Percentiles rank a stretch among this genome's conserved stretches.
Conservation (phyloP, 495 filamentous ascomycete genomes). For the Polyplosphaeria fusca region DNA sequence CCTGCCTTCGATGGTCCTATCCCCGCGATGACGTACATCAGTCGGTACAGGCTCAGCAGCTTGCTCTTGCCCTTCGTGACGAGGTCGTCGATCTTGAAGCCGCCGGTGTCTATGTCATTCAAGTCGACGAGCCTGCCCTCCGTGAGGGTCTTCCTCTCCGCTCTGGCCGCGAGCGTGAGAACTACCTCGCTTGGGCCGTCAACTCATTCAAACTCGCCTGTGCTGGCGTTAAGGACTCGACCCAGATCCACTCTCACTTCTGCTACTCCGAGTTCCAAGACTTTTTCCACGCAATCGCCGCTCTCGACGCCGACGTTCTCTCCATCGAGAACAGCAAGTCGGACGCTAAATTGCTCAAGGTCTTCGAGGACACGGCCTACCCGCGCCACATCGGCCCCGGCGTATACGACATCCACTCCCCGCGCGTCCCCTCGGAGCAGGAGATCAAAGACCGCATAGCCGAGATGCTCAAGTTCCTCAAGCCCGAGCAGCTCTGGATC, state of each 20-base stretch:
- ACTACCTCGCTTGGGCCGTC: slow-evolving; percentile 95
- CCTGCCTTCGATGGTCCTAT: slow-evolving; percentile 98
- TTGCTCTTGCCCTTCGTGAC: slow-evolving; percentile 95
- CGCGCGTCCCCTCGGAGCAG: slow-evolving; percentile 87
- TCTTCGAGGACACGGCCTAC: slow-evolving; percentile 96
- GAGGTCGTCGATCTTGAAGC: slow-evolving; percentile 97
- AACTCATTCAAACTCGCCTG: slow-evolving; percentile 93
- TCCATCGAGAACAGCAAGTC: slow-evolving; percentile 99
- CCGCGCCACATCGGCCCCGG: slow-evolving; percentile 95
- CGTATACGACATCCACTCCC: slow-evolving; percentile 99
- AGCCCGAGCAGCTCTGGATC: slow-evolving; percentile 95
- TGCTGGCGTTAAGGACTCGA: slow-evolving; percentile 83
- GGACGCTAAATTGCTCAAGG: slow-evolving; percentile 96
- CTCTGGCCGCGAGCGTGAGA: slow-evolving; percentile 82
- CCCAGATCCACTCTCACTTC: slow-evolving; percentile 99
- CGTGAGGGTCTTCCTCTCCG: slow-evolving; percentile 98
- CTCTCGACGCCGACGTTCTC: slow-evolving; percentile 94
- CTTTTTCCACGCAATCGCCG: slow-evolving; percentile 99
- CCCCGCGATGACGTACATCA: slow-evolving; percentile 99
- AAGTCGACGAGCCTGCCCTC: slow-evolving; percentile 98
- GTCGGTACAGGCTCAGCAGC: slow-evolving; percentile 96
- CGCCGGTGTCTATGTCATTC: slow-evolving; percentile 94
- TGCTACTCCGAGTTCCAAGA: slow-evolving; percentile 99
- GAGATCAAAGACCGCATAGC: slow-evolving; percentile 96
- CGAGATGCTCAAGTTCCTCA: slow-evolving; percentile 89